Conservation (phyloP, 495 filamentous ascomycete genomes). For the Niebla homalea region DNA sequence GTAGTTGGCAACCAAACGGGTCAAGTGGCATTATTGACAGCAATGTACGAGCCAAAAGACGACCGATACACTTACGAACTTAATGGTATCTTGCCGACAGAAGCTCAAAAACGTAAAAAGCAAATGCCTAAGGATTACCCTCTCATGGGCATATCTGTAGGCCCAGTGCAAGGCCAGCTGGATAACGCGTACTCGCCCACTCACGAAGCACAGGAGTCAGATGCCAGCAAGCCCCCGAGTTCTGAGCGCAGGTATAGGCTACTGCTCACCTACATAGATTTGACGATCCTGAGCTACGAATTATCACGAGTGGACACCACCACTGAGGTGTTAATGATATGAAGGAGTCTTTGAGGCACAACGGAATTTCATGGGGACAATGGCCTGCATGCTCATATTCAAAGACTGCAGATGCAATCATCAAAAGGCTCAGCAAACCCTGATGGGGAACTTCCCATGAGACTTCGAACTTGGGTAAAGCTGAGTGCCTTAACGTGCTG, state of each 20-base stretch:
- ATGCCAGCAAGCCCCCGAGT: background rate
- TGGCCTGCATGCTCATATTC: no score
- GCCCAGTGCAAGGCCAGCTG: slow-evolving; percentile 48
- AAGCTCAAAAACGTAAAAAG: slow-evolving; percentile 29
- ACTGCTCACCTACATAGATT: slow-evolving; percentile 62
- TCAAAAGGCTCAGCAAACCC: no score
- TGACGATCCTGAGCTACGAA: slow-evolving; percentile 72
- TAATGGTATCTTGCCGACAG: slow-evolving; percentile 44
- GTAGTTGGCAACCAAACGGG: slow-evolving; percentile 62
- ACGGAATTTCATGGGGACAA: no score
- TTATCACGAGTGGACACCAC: slow-evolving; percentile 22
- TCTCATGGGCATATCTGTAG: slow-evolving; percentile 42
- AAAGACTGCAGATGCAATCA: no score
- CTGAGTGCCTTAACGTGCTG: no score
- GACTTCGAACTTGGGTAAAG: no score
- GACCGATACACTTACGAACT: slow-evolving; percentile 36
- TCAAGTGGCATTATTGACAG: slow-evolving; percentile 56
- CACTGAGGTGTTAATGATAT: background rate
- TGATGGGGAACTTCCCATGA: no score
- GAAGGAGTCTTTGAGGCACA: background rate
- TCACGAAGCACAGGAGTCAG: background rate
- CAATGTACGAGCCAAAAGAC: slow-evolving; percentile 36
- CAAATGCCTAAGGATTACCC: slow-evolving; percentile 28
- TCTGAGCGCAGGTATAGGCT: slow-evolving; percentile 46
- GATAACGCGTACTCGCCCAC: slow-evolving; percentile 7